Percentiles rank a stretch among this genome's conserved stretches.
Evolutionary conservation across 768 basidiomycete species (phyloP).

Genomic region (Boletus sensibilis): DNA sequence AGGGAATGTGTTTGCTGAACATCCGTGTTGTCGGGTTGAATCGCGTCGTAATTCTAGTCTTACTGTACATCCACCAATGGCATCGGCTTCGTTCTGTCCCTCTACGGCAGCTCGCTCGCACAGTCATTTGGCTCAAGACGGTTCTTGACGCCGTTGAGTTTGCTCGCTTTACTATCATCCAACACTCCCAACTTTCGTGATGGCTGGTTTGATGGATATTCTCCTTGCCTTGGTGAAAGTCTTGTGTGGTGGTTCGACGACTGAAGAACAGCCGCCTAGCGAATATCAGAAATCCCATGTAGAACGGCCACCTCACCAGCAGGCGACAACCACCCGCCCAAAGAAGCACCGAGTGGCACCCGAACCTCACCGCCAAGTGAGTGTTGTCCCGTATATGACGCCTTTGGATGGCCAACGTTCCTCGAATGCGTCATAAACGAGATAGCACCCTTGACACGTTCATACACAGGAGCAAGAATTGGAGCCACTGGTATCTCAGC

Average conservation of each 20-base stretch:
- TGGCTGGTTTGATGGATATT: conserved; percentile 28
- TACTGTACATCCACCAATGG: conserved; percentile 11
- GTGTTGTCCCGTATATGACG: conserved; percentile 5
- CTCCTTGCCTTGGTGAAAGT: conserved; percentile 21
- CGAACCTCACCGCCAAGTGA: conserved; percentile 14
- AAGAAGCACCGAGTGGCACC: neutral
- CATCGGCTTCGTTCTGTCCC: neutral
- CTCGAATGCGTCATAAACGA: conserved; percentile 3
- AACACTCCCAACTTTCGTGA: neutral
- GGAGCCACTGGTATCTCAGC: conserved; percentile 18
- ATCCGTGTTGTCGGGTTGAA: conserved; percentile 27
- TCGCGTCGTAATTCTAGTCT: conserved; percentile 5
- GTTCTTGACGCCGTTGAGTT: neutral
- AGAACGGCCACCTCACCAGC: conserved; percentile 14
- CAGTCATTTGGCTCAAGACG: neutral
- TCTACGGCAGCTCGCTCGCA: neutral
- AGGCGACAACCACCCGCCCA: neutral
- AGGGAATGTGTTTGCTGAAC: conserved; percentile 27
- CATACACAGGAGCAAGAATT: conserved; percentile 15
- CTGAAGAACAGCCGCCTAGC: conserved; percentile 9
- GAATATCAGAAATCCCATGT: conserved; percentile 3
- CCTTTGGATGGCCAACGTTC: neutral
- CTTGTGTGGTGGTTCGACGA: conserved; percentile 26
- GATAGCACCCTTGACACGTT: conserved; percentile 1
- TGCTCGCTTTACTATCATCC: neutral